Base-by-base conservation (phyloP, 2,329 filamentous ascomycete species). In the Talaromyces funiculosus region DNA sequence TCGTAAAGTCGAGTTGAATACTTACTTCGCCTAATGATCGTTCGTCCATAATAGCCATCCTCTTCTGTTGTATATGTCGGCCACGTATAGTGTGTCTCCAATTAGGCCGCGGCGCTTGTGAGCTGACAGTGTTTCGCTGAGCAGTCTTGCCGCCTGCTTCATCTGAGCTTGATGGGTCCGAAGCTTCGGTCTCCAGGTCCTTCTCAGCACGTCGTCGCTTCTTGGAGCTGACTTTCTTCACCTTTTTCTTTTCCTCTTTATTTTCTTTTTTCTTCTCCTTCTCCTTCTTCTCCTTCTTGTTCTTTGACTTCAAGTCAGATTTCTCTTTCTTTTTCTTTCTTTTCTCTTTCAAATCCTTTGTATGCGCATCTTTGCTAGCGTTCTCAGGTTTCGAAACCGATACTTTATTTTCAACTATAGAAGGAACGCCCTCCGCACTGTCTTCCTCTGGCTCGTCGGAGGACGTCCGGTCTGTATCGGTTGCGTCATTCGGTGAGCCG, bases 61-160 rank as follows among this genome's bases (percentile, higher is more conserved):
- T 87, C 80, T 97, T 97, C 68, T 94, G 90, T 60, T 88, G 88
- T 69, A 97, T 96, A 74, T 92, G 90, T 62, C 90, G 83, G 66
- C 90, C 86, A 64, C 93, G 82, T 51, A 92, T 85, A 59, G 89
- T 84, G 72, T 92, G 90, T 64, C 91, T 84, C 53, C 82, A 85
- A 26, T 82, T 79, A 20, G 75, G 75, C 37, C 66, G 69, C 43
- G 63, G 81, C 77, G 72, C 75, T 76, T 72, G 77, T 61, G 80
- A 80, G 31, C 77, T 81, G 29, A 79, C 79, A 49, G 75, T 78
- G 57, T 76, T 77, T 53, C 73, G 74, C 37, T 67, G 71, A 67
- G 72, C 12, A 2, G 43, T 16, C 51, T 55, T 31, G 22, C 16
- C 38, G 12, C 31, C 45, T 5, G n/a, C 29, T 53, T 64, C 38